A percentile compares a stretch with the other conserved stretches of the same genome.
Evolutionary conservation across 2,329 filamentous ascomycete genomes (phyloP).

Genomic region (Cordyceps fumosorosea): DNA sequence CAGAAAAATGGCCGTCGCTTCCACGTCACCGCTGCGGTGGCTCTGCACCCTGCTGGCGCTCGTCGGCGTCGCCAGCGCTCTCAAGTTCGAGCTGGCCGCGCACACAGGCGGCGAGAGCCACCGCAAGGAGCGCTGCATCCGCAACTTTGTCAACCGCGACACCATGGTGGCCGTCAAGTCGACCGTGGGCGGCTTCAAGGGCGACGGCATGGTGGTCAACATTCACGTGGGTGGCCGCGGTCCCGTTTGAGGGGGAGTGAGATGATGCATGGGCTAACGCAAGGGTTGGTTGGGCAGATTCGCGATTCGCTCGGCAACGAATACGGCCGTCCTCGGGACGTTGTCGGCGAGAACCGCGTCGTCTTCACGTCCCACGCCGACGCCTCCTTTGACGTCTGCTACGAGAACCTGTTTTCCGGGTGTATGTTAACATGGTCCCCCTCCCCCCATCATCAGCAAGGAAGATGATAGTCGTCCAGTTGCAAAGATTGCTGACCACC

Average conservation of each 20-base stretch:
- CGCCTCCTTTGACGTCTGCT: slow-evolving; percentile 92
- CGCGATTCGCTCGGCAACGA: slow-evolving; percentile 93
- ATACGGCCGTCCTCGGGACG: slow-evolving; percentile 84
- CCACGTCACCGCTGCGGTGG: slow-evolving; percentile 45
- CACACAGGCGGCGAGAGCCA: slow-evolving; percentile 42
- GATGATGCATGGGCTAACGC: neutral
- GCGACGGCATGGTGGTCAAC: slow-evolving; percentile 88
- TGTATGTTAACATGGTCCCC: slow-evolving; percentile 45
- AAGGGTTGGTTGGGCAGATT: slow-evolving; percentile 53
- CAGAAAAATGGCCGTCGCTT: slow-evolving; percentile 31
- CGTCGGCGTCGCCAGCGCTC: slow-evolving; percentile 52
- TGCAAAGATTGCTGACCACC: too few relatives aligned
- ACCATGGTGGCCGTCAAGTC: slow-evolving; percentile 94
- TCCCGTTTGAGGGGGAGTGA: neutral
- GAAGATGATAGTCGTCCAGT: neutral
- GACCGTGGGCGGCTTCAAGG: slow-evolving; percentile 75
- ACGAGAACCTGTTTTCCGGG: slow-evolving; percentile 72
- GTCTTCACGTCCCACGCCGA: slow-evolving; percentile 91
- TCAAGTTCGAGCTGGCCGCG: slow-evolving; percentile 90
- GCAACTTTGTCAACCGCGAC: slow-evolving; percentile 90
- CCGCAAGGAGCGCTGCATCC: slow-evolving; percentile 80
- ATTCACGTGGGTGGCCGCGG: slow-evolving; percentile 67
- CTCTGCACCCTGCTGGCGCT: slow-evolving; percentile 53
- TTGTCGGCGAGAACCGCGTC: slow-evolving; percentile 85
- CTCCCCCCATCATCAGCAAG: too few relatives aligned